These are phyloP conservation scores for Russula earlei DNA, from an alignment of 768 basidiomycete species.

Conservation along the genomic window DNA sequence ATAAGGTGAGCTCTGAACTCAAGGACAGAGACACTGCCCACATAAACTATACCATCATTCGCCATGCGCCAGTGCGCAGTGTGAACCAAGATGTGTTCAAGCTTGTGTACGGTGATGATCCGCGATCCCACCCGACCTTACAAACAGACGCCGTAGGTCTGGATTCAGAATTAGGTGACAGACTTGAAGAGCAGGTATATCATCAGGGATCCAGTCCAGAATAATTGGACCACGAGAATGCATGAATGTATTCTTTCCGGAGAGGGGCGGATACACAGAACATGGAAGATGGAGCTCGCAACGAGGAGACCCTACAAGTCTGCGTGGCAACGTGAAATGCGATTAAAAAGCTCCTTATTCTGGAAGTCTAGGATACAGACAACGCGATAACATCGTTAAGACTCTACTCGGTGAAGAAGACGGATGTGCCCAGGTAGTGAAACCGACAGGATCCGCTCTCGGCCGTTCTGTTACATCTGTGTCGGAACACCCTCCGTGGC, in stretches of 20 bases:
- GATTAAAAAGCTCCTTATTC: background rate
- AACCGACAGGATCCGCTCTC: background rate
- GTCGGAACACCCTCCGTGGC: constrained; percentile 23
- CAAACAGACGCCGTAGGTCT: background rate
- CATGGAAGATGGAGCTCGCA: too few species aligned
- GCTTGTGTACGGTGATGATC: too few species aligned
- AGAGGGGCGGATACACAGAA: too few species aligned
- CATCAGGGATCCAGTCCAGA: background rate
- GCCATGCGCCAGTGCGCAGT: too few species aligned
- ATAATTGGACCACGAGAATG: background rate
- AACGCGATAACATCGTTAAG: background rate
- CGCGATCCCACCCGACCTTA: background rate
- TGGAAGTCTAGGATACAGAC: background rate
- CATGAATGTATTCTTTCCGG: too few species aligned
- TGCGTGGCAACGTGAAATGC: background rate
- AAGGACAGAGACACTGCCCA: background rate
- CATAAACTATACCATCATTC: background rate
- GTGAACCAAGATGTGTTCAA: too few species aligned
- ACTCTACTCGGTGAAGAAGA: background rate
- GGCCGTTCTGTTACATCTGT: background rate
- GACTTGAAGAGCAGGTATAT: background rate
- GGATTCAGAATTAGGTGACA: background rate
- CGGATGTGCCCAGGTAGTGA: background rate
- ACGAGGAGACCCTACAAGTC: background rate
- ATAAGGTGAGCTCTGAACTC: background rate